Percentiles rank a stretch among this genome's conserved stretches.
Evolutionary conservation across 2,329 filamentous ascomycete genomes (phyloP).

Genomic region (Juglanconis sp.): DNA sequence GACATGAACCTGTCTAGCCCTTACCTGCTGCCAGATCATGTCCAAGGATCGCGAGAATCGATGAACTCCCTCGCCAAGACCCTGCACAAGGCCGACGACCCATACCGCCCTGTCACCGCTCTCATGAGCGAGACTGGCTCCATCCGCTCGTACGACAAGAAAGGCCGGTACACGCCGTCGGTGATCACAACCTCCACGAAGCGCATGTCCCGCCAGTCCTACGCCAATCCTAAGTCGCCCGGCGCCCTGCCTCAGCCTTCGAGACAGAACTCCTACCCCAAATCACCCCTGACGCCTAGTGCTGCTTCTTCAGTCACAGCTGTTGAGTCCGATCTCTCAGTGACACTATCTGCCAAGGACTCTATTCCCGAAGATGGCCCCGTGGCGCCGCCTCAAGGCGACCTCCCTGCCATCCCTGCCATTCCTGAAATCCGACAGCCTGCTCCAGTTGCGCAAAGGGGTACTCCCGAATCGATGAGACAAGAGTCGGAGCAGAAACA

Average conservation of each 20-base stretch:
- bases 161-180: slow-evolving; percentile 30
- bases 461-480: slow-evolving; percentile 8
- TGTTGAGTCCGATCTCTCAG: slow-evolving; percentile 20
- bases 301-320: slow-evolving; percentile 28
- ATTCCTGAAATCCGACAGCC: slow-evolving; percentile 34
- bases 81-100: slow-evolving; percentile 73
- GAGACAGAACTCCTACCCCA: slow-evolving; percentile 45
- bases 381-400: slow-evolving; percentile 35
- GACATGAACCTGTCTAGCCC: slow-evolving; percentile 76
- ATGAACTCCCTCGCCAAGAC: slow-evolving; percentile 80
- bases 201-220: slow-evolving; percentile 17
- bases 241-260: slow-evolving; percentile 31
- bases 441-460: slow-evolving; percentile 29
- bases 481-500: slow-evolving; percentile 1
- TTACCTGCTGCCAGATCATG: slow-evolving; percentile 83
- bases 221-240: slow-evolving; percentile 21
- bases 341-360: slow-evolving; percentile 23
- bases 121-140: slow-evolving; percentile 58
- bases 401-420: slow-evolving; percentile 23
- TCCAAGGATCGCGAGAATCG: slow-evolving; percentile 79
- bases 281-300: slow-evolving; percentile 34
- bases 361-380: slow-evolving; percentile 38
- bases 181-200: slow-evolving; percentile 13
- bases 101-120: slow-evolving; percentile 65
- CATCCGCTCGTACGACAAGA: slow-evolving; percentile 47